Percentiles rank a stretch among this genome's conserved stretches.
These are phyloP conservation scores for Ganoderma lingzhi DNA, from an alignment of 1,284 basidiomycete species.

Conservation along the genomic window DNA sequence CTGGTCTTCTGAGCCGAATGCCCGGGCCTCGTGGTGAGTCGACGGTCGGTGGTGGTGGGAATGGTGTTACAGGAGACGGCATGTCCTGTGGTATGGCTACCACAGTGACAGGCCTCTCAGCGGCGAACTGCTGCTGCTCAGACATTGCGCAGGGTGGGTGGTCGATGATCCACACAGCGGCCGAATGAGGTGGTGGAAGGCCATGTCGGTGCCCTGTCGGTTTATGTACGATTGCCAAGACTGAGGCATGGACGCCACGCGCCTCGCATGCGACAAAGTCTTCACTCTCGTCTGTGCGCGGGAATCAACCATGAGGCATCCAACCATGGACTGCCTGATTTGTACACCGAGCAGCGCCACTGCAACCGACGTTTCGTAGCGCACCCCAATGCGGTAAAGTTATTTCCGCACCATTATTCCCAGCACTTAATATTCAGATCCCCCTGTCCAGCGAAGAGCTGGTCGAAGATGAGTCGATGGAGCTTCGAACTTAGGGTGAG, in stretches of 20 bases:
- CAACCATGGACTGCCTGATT: neutral
- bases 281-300: neutral
- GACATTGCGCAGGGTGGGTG: neutral
- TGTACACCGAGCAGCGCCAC: neutral
- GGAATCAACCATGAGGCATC: conserved; percentile 1
- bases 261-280: neutral
- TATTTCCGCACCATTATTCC: neutral
- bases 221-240: neutral
- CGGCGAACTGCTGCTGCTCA: neutral
- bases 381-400: neutral
- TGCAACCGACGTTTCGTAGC: conserved; percentile 1
- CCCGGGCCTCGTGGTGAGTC: neutral
- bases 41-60: neutral
- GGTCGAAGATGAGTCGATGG: neutral
- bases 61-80: neutral
- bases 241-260: neutral
- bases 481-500: too few relatives aligned
- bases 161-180: neutral
- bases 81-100: conserved; percentile 1
- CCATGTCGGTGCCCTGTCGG: neutral
- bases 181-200: neutral
- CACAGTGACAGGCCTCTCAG: conserved; percentile 5
- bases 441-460: neutral
- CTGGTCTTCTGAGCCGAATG: neutral
- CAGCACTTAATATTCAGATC: neutral